A percentile compares a stretch with the other conserved stretches of the same genome.
Conservation (phyloP, 108 stramenopile species). For the Skeletonema grethae region DNA sequence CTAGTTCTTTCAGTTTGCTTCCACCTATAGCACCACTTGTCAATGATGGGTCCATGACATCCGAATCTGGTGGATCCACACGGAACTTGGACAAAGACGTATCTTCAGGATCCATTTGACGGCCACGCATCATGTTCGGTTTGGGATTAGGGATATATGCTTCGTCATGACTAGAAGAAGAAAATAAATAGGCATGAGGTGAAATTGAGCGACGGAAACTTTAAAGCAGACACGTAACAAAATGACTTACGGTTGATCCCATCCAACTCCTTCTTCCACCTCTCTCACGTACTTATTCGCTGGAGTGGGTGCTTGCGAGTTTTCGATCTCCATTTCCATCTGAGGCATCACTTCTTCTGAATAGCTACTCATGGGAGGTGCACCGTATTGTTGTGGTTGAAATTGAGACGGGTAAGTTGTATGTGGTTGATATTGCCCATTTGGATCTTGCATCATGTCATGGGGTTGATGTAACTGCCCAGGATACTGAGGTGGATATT, state of each 20-base stretch:
- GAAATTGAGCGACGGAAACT: not conserved
- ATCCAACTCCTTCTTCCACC: slow-evolving; percentile 37
- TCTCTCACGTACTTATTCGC: slow-evolving; percentile 13
- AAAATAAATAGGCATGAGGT: not conserved
- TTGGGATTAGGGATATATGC: slow-evolving; percentile 13
- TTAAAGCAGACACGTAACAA: not conserved
- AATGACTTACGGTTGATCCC: slow-evolving; percentile 42
- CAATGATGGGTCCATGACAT: slow-evolving; percentile 1
- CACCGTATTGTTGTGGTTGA: slow-evolving; percentile 19
- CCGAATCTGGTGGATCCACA: slow-evolving; percentile 19
- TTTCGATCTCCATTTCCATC: slow-evolving; percentile 12
- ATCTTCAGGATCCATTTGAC: slow-evolving; percentile 13
- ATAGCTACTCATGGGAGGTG: slow-evolving; percentile 15
- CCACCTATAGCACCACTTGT: slow-evolving; percentile 44
- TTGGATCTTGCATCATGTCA: slow-evolving; percentile 1
- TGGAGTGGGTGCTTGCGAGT: not conserved
- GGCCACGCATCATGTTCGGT: not conserved
- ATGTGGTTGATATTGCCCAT: not conserved
- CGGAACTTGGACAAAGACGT: not conserved
- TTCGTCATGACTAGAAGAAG: slow-evolving; percentile 36
- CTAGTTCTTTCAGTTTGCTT: slow-evolving; percentile 53
- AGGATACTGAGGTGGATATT: slow-evolving; percentile 14
- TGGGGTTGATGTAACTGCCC: not conserved
- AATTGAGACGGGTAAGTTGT: not conserved
- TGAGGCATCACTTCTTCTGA: not conserved